Base-by-base conservation (phyloP, 352 stramenopile species). In the Phytophthora sansomeana region DNA sequence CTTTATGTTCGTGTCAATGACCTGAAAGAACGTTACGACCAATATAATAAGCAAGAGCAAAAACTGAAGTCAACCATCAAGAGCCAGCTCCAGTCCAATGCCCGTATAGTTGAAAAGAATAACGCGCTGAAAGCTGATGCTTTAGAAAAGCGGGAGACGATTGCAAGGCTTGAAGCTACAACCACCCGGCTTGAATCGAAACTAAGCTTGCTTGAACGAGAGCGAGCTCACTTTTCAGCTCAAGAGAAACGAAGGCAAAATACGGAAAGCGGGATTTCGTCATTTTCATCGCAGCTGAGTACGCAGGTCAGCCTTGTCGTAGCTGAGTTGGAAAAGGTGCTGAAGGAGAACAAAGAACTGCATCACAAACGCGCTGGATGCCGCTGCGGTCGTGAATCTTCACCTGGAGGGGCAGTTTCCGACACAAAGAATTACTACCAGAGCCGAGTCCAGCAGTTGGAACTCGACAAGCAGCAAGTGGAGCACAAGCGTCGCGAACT, bases 401-500 rank as follows among this genome's bases (percentile, higher is more conserved):
- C 36, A 7, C 30, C 8, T 49, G 9, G 32, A 57, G 35, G 29
- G 50, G 33, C 10, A 42, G 30, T 21, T 43, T 43, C 24, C 14
- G 41, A 72, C 35, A 51, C 44, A 21, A 81, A 77, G 30, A 66
- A 64, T 5, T 81, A 75, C 54, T 87, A 86, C 26, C 44, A 72
- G 42, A 75, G 74, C 17, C 76, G 68, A 4, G 77, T 92, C n/a
- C 75, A 79, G 6, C 77, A 87, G 26, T 58, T 90, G 5, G 79
- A 92, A 16, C 48, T 77, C 13, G 63, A 63, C 9, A 81, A 83
- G 46, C 46, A 77, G 10, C 60, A 73, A 9, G 73, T 84, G 30
- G 70, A 81, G n/a, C 58, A 75, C 16, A 92, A 88, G 43, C 78
- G 81, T 9, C 70, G 83, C n/a, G 83, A 89, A 33, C 58, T 92